A percentile compares a stretch with the other conserved stretches of the same genome.
Conservation (phyloP, 345 rosid genomes). For the Pseudoturritis turrita region DNA sequence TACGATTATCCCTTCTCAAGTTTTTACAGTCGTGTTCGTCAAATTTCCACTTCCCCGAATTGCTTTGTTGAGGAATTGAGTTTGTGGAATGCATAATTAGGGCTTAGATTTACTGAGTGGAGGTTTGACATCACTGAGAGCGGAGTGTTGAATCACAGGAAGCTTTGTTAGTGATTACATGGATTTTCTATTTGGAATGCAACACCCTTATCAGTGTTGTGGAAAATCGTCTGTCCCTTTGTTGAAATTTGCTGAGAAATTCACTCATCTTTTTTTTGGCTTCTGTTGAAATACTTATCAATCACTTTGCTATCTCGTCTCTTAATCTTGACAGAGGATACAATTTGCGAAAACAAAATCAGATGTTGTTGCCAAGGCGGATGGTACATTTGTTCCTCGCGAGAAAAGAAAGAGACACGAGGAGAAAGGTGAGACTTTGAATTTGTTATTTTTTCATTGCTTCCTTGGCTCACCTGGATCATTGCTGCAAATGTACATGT, state of each 20-base stretch:
- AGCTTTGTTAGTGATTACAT: not conserved
- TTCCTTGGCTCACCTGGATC: not conserved
- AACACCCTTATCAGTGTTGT: not conserved
- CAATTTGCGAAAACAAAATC: constrained; percentile 92
- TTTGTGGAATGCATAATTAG: not conserved
- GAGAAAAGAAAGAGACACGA: constrained; percentile 94
- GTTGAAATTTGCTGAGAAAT: not conserved
- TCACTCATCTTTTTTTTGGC: not conserved
- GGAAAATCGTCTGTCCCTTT: not conserved
- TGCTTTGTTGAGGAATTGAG: not conserved
- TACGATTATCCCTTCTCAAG: constrained; percentile 21
- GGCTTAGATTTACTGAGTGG: not conserved
- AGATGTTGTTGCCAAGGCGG: constrained; percentile 89
- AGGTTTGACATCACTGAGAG: too few species aligned
- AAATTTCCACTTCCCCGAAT: not conserved
- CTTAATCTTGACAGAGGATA: constrained; percentile 57
- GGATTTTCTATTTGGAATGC: not conserved
- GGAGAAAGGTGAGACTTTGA: constrained; percentile 59
- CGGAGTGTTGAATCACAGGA: not conserved
- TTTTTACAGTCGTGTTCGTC: not conserved
- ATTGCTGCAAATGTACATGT: not conserved
- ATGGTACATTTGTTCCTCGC: constrained; percentile 95
- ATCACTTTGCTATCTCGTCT: not conserved
- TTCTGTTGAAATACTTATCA: not conserved
- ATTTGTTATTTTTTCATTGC: not conserved